Percentiles rank a stretch among this genome's conserved stretches.
These are phyloP conservation scores for Teratosphaeria epicoccoides DNA, from an alignment of 2,329 filamentous ascomycete species.

Conservation along the genomic window DNA sequence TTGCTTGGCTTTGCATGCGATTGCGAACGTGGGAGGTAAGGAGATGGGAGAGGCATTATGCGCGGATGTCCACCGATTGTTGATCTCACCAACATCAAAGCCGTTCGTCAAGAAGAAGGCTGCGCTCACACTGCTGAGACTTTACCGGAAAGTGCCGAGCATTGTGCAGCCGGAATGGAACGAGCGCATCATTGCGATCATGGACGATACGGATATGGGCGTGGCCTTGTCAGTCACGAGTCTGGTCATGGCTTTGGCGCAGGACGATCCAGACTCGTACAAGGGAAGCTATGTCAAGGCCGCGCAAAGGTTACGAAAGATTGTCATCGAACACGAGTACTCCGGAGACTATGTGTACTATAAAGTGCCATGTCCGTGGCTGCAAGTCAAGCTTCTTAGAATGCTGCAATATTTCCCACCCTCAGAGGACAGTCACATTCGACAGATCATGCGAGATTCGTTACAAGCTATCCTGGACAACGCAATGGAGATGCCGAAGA, in stretches of 20 bases:
- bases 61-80: constrained; percentile 77
- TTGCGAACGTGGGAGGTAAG: constrained; percentile 90
- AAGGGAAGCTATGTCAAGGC: constrained; percentile 91
- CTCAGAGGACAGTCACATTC: constrained; percentile 86
- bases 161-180: constrained; percentile 97
- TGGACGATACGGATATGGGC: constrained; percentile 92
- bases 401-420: constrained; percentile 93
- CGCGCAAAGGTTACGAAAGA: constrained; percentile 75
- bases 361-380: constrained; percentile 98
- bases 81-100: constrained; percentile 92
- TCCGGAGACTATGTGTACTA: constrained; percentile 93
- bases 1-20: constrained; percentile 89
- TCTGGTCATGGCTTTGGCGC: constrained; percentile 83
- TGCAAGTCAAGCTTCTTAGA: constrained; percentile 87
- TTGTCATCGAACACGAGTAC: constrained; percentile 83
- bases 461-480: constrained; percentile 83
- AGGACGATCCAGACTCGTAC: constrained; percentile 91
- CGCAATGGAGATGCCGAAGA: constrained; percentile 89
- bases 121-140: constrained; percentile 76
- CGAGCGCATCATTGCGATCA: constrained; percentile 94
- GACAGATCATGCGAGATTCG: constrained; percentile 83
- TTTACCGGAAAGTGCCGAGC: constrained; percentile 88
- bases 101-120: constrained; percentile 99
- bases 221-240: constrained; percentile 94
- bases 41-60: constrained; percentile 96